phyloP scores from a whole-genome alignment of 129 eudicot genomes.

The Mikania micrantha region DNA sequence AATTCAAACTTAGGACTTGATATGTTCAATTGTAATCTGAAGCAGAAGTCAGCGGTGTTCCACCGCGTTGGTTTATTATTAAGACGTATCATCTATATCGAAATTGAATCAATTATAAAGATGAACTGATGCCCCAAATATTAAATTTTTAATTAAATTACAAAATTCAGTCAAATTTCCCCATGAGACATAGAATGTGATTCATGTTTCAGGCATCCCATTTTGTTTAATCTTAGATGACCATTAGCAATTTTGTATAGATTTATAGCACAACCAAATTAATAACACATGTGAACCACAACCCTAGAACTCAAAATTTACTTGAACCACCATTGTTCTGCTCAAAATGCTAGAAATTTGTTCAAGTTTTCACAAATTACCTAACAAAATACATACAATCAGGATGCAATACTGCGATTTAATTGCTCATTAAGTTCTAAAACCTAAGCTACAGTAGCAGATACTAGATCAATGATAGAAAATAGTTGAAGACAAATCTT shows the following conservation, averaged over 20 bases:
- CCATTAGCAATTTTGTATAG: slow-evolving; percentile 11
- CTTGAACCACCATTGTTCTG: background rate
- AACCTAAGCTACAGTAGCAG: background rate
- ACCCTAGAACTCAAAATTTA: background rate
- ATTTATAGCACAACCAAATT: slow-evolving; percentile 7
- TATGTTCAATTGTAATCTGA: background rate
- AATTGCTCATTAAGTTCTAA: background rate
- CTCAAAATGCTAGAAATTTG: slow-evolving; percentile 8
- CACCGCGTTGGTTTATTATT: background rate
- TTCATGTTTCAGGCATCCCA: background rate
- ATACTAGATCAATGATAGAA: slow-evolving; percentile 9
- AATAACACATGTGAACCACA: background rate
- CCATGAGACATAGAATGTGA: background rate
- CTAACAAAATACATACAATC: background rate
- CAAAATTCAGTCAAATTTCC: slow-evolving; percentile 1
- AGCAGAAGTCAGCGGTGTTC: background rate
- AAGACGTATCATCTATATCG: slow-evolving; percentile 12
- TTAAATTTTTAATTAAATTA: background rate
- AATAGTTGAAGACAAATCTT: background rate
- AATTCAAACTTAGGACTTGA: background rate
- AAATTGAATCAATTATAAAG: background rate
- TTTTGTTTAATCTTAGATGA: background rate
- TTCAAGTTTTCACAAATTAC: slow-evolving; percentile 13
- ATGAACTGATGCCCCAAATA: background rate
- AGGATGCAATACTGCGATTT: background rate